Evolutionary conservation across 805 yeast genomes (phyloP).

Genomic region (Cephaloascus fragrans): DNA sequence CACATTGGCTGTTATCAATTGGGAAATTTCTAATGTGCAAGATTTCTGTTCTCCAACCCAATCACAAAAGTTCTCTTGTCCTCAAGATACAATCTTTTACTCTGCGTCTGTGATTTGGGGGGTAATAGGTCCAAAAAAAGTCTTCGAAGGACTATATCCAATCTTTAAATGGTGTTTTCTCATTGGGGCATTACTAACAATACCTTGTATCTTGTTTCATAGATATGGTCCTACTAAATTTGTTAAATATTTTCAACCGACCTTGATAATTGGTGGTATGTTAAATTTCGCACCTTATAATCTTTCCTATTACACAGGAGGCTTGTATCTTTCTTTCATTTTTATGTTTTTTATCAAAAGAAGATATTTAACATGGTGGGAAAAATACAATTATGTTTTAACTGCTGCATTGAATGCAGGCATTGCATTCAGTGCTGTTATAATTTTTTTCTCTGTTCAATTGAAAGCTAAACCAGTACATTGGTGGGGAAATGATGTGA

Average conservation of each 20-base stretch:
- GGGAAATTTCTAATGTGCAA: slow-evolving; percentile 26
- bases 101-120: slow-evolving; percentile 39
- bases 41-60: slow-evolving; percentile 23
- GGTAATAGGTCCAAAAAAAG: slow-evolving; percentile 33
- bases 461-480: slow-evolving; percentile 25
- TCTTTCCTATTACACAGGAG: slow-evolving; percentile 30
- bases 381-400: slow-evolving; percentile 59
- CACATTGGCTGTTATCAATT: slow-evolving; percentile 30
- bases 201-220: slow-evolving; percentile 25
- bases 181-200: no score
- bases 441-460: slow-evolving; percentile 44
- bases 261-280: no score
- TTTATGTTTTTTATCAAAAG: slow-evolving; percentile 51
- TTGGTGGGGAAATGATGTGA: slow-evolving; percentile 44
- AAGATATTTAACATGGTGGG: slow-evolving; percentile 62
- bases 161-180: slow-evolving; percentile 32
- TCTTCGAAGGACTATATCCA: slow-evolving; percentile 30
- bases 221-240: slow-evolving; percentile 27
- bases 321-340: slow-evolving; percentile 36
- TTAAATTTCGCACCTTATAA: no score
- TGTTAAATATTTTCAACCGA: no score
- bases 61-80: slow-evolving; percentile 28
- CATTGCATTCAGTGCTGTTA: slow-evolving; percentile 49
- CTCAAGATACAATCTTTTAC: slow-evolving; percentile 31
- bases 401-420: slow-evolving; percentile 62